Evolutionary conservation across 768 basidiomycete species (phyloP), one percentile per base, ranked within the genome.

Genomic region (Serendipita sp.): DNA sequence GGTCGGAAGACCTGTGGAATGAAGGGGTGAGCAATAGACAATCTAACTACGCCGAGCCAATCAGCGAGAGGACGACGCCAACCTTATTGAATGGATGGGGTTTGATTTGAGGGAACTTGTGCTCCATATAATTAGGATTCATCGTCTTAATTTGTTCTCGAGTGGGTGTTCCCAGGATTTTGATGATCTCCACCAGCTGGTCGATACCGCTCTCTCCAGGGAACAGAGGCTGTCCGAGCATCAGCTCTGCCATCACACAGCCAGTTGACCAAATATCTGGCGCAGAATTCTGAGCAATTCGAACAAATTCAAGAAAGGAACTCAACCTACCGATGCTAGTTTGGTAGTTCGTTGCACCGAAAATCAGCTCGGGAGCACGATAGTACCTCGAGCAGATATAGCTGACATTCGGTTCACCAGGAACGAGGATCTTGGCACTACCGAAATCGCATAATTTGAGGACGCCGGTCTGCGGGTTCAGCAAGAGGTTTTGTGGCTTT

Each of bases 81-180:
- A 90, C 91, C 84, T 98, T 98, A 71, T 86, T 88, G 79, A 98
- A 98, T 0, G 94, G 94, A 71, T 98, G 95, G n/a, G 94, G 92
- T 72, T 95, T 93, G 79, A 99, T 99, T 75, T 98, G 95, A 1
- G 96, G 96, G 79, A 99, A 99, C 75, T 98, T 97, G 83, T 99
- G 96, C 72, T 99, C 96, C 96, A 98, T 98, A 76, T 99, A 99
- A 77, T 99, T 99, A 62, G 96, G 96, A 75, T 99, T 99, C 96
- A 99, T 99, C 68, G 96, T 98, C 85, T 99, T 98, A 82, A 99
- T 99, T 75, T 99, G 96, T 72, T 98, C 96, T 68, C 95, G 79
- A 64, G 96, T 94, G 2, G 96, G 96, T 22, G 96, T 99, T 16
- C 96, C 96, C 61, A 99, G 83, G 45, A 99, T 93, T 74, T 99